Evolutionary conservation across 495 filamentous ascomycete species (phyloP), one percentile per base, ranked within the genome.

Genomic region (Parachaetomium inaequale): DNA sequence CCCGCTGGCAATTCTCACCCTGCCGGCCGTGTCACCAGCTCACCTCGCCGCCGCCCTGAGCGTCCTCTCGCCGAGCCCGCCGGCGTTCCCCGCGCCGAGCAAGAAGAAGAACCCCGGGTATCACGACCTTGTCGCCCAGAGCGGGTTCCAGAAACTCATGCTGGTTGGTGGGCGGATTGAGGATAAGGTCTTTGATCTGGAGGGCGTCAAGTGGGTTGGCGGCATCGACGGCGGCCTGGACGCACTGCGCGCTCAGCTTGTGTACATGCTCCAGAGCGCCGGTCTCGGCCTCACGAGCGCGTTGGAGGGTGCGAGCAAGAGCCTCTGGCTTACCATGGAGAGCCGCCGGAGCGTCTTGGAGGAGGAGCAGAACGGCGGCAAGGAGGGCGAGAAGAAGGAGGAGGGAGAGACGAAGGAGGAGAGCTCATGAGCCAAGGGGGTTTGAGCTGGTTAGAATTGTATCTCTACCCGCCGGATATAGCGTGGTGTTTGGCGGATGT

Each of bases 211-310:
- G 71, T 94, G 90, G 89, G 84, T 98, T 55, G 90, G 88, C 45
- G 82, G 85, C n/a, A 89, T 98, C 69, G 81, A 88, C 66, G 88
- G 88, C 55, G 92, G 92, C 12, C 70, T 96, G 61, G 91, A 93
- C 31, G 87, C 87, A 21, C 79, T 98, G 65, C 83, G 93, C 60
- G 88, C 85, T 31, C 88, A 95, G 79, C 79, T 99, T 63, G 86
- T 96, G 29, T 75, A 71, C 64, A 82, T 93, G 75, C 76, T 97
- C 75, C 87, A 90, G 72, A 84, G 83, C 68, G 81, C 90, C 66
- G 90, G 89, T 34, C 84, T 86, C 38, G 84, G 88, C 60, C 69
- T 97, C 53, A 88, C 90, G 40, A 85, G 72, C 66, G 79, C 83
- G 25, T 72, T 97, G 74, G 92, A 96, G 73, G 85, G 88, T 19